Conservation (phyloP, 169 alveolate species). For the Ichthyophthirius multifiliis region DNA sequence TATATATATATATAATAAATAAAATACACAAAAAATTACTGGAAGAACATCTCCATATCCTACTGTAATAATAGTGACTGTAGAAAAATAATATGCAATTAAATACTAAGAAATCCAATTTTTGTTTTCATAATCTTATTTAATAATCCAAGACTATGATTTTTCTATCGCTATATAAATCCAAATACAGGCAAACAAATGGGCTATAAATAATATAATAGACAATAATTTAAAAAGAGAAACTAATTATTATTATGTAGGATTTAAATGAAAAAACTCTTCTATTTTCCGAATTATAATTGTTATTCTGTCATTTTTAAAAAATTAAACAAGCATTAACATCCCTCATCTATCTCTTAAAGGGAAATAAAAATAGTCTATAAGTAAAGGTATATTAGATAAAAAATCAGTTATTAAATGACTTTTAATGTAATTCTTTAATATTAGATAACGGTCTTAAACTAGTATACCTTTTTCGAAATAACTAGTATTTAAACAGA, state of each 20-base stretch:
- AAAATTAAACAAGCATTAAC: background rate
- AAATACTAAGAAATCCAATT: background rate
- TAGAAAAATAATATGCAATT: constrained; percentile 5
- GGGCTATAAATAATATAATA: background rate
- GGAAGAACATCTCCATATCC: constrained; percentile 67
- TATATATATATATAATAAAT: no score
- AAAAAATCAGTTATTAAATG: background rate
- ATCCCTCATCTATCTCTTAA: background rate
- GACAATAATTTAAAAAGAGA: background rate
- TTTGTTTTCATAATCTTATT: background rate
- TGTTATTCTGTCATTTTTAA: background rate
- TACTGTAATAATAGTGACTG: constrained; percentile 61
- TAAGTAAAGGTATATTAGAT: background rate
- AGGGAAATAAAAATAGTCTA: background rate
- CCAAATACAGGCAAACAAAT: background rate
- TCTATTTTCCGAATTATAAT: background rate
- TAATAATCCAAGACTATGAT: background rate
- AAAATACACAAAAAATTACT: no score
- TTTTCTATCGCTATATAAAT: background rate
- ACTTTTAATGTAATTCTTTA: background rate
- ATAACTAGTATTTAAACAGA: background rate
- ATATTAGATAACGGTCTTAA: background rate
- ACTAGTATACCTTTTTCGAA: background rate
- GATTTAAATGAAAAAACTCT: background rate
- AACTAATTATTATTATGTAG: background rate